Evolutionary conservation across 2,329 filamentous ascomycete genomes (phyloP).

Genomic region (Sporothrix pseudoabietina): DNA sequence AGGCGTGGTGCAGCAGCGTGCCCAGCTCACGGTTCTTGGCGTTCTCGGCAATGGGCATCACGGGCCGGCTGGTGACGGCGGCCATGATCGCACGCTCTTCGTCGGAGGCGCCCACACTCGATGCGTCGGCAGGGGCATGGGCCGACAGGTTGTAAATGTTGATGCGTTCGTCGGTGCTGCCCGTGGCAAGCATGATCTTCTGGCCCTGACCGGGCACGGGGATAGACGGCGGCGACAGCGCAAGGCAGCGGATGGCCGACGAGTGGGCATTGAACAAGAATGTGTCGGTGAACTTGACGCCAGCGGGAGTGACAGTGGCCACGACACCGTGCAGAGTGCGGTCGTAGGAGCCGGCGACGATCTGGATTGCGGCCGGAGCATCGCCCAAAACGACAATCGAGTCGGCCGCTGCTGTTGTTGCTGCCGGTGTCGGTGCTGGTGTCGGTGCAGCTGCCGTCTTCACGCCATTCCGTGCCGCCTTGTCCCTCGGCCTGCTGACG

Average conservation of each 20-base stretch:
- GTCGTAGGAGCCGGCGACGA: slow-evolving; percentile 93
- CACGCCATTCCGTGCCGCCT: not conserved
- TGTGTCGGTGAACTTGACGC: slow-evolving; percentile 71
- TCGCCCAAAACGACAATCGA: slow-evolving; percentile 14
- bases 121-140: slow-evolving; percentile 58
- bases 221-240: slow-evolving; percentile 75
- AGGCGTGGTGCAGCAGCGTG: slow-evolving; percentile 80
- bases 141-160: slow-evolving; percentile 90
- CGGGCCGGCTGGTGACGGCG: slow-evolving; percentile 66
- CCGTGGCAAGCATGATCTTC: slow-evolving; percentile 87
- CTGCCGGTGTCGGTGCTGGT: not conserved
- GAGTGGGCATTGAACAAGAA: slow-evolving; percentile 95
- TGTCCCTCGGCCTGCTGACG: slow-evolving; percentile 7
- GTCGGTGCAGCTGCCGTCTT: not conserved
- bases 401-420: not conserved
- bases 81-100: slow-evolving; percentile 61
- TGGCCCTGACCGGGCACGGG: slow-evolving; percentile 64
- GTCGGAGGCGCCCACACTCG: slow-evolving; percentile 38
- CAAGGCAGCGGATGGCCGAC: slow-evolving; percentile 86
- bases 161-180: slow-evolving; percentile 89
- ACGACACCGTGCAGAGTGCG: slow-evolving; percentile 87
- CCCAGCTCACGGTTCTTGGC: slow-evolving; percentile 85
- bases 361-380: slow-evolving; percentile 68
- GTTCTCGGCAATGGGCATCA: slow-evolving; percentile 69
- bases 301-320: slow-evolving; percentile 58